These are phyloP conservation scores for Ophiosphaerella narmari DNA, from an alignment of 2,329 filamentous ascomycete species.

Conservation along the genomic window DNA sequence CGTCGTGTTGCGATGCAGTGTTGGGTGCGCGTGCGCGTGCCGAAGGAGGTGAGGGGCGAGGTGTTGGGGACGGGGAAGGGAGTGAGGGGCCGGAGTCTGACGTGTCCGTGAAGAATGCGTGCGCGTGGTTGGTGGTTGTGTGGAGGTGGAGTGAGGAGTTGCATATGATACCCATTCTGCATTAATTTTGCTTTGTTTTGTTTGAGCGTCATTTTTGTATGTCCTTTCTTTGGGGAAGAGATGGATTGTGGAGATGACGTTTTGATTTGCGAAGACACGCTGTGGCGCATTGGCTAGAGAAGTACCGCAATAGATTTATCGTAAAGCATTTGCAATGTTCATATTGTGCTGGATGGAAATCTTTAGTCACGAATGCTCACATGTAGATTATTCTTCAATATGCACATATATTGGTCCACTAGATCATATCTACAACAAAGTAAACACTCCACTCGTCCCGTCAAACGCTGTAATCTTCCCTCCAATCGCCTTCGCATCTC, in stretches of 20 bases:
- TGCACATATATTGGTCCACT: no score
- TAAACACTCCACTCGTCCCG: constrained; percentile 33
- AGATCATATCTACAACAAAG: constrained; percentile 6
- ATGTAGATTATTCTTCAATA: no score
- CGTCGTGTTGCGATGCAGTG: constrained; percentile 49
- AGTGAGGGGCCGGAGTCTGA: constrained; percentile 35
- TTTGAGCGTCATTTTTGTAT: no score
- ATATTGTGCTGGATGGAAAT: no score
- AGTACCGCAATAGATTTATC: no score
- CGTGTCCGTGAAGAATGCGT: constrained; percentile 29
- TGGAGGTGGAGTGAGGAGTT: neutral
- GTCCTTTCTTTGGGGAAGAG: no score
- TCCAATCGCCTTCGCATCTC: constrained; percentile 73
- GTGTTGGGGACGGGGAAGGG: constrained; percentile 19
- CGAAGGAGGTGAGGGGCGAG: constrained; percentile 31
- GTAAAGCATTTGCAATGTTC: no score
- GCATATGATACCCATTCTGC: constrained; percentile 3
- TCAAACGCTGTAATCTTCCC: constrained; percentile 67
- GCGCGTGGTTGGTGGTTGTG: neutral
- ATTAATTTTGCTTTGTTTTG: neutral
- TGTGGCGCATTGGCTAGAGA: no score
- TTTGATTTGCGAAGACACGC: no score
- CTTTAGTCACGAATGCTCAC: no score
- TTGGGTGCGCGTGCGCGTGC: constrained; percentile 44
- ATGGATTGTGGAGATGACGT: no score